Base-by-base conservation (phyloP, 306 rosid species). In the Citrullus colocynthis region DNA sequence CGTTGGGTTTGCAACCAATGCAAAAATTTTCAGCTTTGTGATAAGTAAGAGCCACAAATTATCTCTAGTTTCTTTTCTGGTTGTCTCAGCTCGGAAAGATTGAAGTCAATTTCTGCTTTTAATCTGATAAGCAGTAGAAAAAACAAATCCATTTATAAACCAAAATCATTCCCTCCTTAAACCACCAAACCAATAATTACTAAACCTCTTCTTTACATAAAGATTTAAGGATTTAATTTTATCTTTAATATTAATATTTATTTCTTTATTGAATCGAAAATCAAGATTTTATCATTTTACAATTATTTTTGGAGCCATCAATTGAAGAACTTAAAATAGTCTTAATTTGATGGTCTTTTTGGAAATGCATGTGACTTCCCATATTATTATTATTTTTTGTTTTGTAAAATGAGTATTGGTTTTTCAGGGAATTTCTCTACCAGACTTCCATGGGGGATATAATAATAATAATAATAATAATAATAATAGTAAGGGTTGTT, bases 11-110 rank as follows among this genome's bases (percentile, higher is more conserved):
- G 98, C 84, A 91, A 84, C 75, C 93, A 88, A 80, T 95, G 98
- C 97, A 92, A 86, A 89, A 90, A 87, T 79, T 95, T 95, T 84
- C 95, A 89, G 84, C 84, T 95, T n/a, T 92, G 98, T 82, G 98
- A 90, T 48, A 95, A 84, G 98, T 94, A 92, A 83, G 88, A 54
- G 65, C 75, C 67, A 78, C 78, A 18, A 55, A 41, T 63, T 70
- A 3, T 58, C 45, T 15, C 77, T 7, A 10, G 5, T 48, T 71
- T 71, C 20, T 71, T 51, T 24, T 45, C 12, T 15, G 37, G 16
- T 64, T 64, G 21, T 64, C 28, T 64, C 72, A 37, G 49, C 28
- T 64, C 10, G 71, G 71, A 7, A 32, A 34, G 71, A 15, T 64
- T 36, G 24, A 30, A 34, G 12, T 64, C 13, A 14, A 64, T 64